Percentiles rank a stretch among this genome's conserved stretches.
Conservation (phyloP, 257 asterid genomes). For the Salvia hispanica region DNA sequence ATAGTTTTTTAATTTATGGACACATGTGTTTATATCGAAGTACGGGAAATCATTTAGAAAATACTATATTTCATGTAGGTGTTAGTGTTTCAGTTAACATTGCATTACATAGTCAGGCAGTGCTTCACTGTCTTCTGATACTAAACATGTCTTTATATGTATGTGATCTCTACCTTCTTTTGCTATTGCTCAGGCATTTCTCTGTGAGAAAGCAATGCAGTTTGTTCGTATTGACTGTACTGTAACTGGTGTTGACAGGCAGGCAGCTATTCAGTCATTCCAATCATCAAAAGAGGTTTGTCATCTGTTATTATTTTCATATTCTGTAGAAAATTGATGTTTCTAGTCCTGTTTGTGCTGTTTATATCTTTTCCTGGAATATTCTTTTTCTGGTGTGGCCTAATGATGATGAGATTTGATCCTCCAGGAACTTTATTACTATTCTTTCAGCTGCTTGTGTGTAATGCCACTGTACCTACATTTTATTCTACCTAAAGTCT, state of each 20-base stretch:
- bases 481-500: constrained; percentile 25
- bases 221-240: constrained; percentile 85
- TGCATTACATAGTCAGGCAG: constrained; percentile 12
- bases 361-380: no score
- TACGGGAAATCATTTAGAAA: constrained; percentile 1
- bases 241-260: constrained; percentile 61
- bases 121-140: constrained; percentile 5
- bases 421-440: constrained; percentile 19
- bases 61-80: constrained; percentile 18
- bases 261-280: constrained; percentile 71
- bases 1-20: constrained; percentile 14
- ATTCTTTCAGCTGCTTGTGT: constrained; percentile 23
- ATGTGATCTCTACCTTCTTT: constrained; percentile 20
- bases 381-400: constrained; percentile 17
- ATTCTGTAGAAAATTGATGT: neutral
- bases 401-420: constrained; percentile 24
- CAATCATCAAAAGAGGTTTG: constrained; percentile 76
- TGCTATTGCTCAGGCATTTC: constrained; percentile 57
- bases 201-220: constrained; percentile 70
- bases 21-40: neutral
- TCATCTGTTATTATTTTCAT: constrained; percentile 27
- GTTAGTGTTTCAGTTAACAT: neutral
- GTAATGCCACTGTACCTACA: constrained; percentile 19
- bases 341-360: neutral
- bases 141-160: constrained; percentile 43